Conservation (phyloP, 2,329 filamentous ascomycete species). For the Proliferodiscus dingleyae region DNA sequence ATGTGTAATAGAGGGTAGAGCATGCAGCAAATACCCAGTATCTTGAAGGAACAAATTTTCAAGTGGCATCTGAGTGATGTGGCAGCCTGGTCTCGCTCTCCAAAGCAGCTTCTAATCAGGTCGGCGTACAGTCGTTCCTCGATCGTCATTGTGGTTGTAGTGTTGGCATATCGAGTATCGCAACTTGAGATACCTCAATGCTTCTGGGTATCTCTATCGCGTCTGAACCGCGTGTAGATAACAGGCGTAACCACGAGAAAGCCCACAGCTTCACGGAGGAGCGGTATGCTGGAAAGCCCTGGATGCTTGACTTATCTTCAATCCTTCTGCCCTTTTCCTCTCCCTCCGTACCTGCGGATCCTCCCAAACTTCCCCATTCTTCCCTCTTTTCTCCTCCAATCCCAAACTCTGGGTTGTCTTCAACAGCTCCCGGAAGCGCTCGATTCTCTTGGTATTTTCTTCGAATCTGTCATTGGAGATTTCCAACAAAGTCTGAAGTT, state of each 20-base stretch:
- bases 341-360: constrained; percentile 46
- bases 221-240: too few relatives aligned
- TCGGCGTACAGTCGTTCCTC: too few relatives aligned
- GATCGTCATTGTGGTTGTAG: too few relatives aligned
- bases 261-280: background rate
- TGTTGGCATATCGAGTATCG: too few relatives aligned
- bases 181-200: too few relatives aligned
- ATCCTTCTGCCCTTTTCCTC: constrained; percentile 53
- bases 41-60: too few relatives aligned
- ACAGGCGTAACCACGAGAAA: too few relatives aligned
- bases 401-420: constrained; percentile 13
- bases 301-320: constrained; percentile 40
- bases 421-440: constrained; percentile 51
- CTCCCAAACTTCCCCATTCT: constrained; percentile 47
- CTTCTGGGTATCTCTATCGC: too few relatives aligned
- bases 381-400: constrained; percentile 25
- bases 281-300: constrained; percentile 1
- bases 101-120: too few relatives aligned
- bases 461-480: constrained; percentile 72
- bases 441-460: constrained; percentile 64
- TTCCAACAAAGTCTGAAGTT: constrained; percentile 61
- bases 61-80: too few relatives aligned
- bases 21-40: background rate
- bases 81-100: too few relatives aligned
- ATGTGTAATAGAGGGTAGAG: constrained; percentile 8